Evolutionary conservation across 495 filamentous ascomycete genomes (phyloP), one percentile per base, ranked within the genome.

Genomic region (Aspergillus hancockii): DNA sequence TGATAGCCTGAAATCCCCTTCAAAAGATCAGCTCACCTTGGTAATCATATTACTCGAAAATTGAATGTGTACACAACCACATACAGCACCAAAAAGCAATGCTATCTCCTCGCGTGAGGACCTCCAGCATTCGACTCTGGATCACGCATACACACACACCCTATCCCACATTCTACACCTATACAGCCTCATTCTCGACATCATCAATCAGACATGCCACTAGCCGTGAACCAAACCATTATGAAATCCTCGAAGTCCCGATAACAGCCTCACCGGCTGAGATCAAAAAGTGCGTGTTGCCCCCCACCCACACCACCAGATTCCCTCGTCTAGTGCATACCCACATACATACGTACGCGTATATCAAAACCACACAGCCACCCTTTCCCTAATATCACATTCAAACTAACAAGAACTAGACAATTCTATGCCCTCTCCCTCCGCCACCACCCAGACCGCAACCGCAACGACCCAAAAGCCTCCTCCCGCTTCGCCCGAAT

Each of bases 391-490:
- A 49, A 49, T 25, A 5, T 10, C 7, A 6, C 14, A 31, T 1
- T 32, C 9, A 52, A 3, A 52, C 21, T 21, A 54, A 54, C 31
- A 25, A 54, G 6, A 54, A 36, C 54, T 28, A 71, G 71, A 62
- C 86, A 92, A 80, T 98, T 95, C 84, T 97, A 96, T 83, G 66
- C 79, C 63, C 89, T 98, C 70, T 96, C 92, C 74, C 94, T 97
- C 75, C 73, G 77, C 52, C 89, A 97, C 84, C 94, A 98, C 79
- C 94, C 94, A 14, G 94, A 98, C 83, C 87, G 83, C 74, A 94
- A 98, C 81, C 90, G 81, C 57, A 50, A 75, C 59, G 87, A 96
- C 76, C 88, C 90, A 1, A 70, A 79, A 60, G 90, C 94, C 57
- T 76, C 87, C 21, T 67, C 79, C 34, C 90, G 88, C 70, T 98